These are phyloP conservation scores for Heterobasidion occidentale DNA, from an alignment of 1,284 basidiomycete genomes.

Conservation along the genomic window DNA sequence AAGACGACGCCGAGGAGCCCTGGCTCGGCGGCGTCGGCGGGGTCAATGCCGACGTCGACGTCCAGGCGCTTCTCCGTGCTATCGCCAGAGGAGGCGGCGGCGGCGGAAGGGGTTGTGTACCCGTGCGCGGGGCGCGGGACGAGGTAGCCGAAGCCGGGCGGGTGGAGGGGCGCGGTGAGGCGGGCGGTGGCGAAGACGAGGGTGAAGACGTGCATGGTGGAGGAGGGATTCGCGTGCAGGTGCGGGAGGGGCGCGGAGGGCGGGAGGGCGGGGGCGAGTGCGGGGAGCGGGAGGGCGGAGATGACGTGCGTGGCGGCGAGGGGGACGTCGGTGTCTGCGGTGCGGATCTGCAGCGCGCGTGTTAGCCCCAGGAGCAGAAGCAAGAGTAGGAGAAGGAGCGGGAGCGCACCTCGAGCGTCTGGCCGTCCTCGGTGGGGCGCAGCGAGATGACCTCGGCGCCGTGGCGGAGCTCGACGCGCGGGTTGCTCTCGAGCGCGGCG, in stretches of 20 bases:
- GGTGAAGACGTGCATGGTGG: conserved; percentile 68
- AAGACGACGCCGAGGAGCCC: conserved; percentile 80
- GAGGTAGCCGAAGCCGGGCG: conserved; percentile 90
- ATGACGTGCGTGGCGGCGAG: conserved; percentile 42
- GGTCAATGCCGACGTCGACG: too few relatives aligned
- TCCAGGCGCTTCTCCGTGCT: too few relatives aligned
- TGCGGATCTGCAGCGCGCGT: neutral
- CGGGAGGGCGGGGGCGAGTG: conserved; percentile 8
- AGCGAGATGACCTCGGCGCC: conserved; percentile 35
- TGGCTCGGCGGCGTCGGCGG: conserved; percentile 23
- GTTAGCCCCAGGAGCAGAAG: neutral
- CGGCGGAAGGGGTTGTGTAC: conserved; percentile 30
- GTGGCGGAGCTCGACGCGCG: conserved; percentile 54
- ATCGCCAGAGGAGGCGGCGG: too few relatives aligned
- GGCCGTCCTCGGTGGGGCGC: conserved; percentile 22
- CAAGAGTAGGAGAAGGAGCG: neutral
- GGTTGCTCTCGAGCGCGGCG: conserved; percentile 30
- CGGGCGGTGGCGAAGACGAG: conserved; percentile 59
- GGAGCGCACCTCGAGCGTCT: conserved; percentile 34
- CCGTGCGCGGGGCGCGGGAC: conserved; percentile 66
- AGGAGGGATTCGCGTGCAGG: conserved; percentile 48
- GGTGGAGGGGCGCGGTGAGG: conserved; percentile 44
- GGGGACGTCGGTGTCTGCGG: neutral
- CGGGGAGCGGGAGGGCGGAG: conserved; percentile 67
- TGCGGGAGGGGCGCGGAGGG: conserved; percentile 22